These are phyloP conservation scores for Tricholomella constricta DNA, from an alignment of 768 basidiomycete species.

Conservation along the genomic window DNA sequence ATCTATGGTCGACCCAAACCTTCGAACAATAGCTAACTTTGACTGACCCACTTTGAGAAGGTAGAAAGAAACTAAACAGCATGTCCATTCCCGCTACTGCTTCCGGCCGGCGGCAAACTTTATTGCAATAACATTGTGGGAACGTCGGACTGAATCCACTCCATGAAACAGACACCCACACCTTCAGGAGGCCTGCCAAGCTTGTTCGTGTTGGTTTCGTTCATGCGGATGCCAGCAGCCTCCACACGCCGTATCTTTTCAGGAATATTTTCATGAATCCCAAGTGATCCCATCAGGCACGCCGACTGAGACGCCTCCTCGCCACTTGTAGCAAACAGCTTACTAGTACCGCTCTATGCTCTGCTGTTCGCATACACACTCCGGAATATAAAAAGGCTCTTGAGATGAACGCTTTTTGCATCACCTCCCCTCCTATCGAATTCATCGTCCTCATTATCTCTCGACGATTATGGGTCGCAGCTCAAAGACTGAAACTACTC, in stretches of 20 bases:
- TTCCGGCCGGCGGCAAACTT: background rate
- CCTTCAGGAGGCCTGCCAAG: background rate
- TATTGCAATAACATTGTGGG: slow-evolving; percentile 5
- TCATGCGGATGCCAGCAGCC: slow-evolving; percentile 5
- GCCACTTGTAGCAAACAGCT: slow-evolving; percentile 2
- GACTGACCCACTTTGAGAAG: slow-evolving; percentile 1
- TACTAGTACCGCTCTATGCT: background rate
- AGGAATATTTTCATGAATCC: slow-evolving; percentile 6
- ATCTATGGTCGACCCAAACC: background rate
- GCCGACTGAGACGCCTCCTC: slow-evolving; percentile 8
- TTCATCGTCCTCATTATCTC: background rate
- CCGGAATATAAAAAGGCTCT: slow-evolving; percentile 15
- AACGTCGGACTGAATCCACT: background rate
- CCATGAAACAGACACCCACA: background rate
- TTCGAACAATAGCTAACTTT: background rate
- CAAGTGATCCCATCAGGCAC: slow-evolving; percentile 13
- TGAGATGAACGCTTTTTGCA: background rate
- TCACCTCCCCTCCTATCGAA: background rate
- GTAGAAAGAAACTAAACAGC: background rate
- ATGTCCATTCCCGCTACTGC: background rate
- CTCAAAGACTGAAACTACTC: slow-evolving; percentile 20
- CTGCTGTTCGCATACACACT: background rate
- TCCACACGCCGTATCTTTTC: slow-evolving; percentile 5
- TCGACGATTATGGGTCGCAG: slow-evolving; percentile 21
- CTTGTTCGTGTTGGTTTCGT: background rate